Base-by-base conservation (phyloP, 1,284 basidiomycete genomes). In the Rhizopogon parksii region DNA sequence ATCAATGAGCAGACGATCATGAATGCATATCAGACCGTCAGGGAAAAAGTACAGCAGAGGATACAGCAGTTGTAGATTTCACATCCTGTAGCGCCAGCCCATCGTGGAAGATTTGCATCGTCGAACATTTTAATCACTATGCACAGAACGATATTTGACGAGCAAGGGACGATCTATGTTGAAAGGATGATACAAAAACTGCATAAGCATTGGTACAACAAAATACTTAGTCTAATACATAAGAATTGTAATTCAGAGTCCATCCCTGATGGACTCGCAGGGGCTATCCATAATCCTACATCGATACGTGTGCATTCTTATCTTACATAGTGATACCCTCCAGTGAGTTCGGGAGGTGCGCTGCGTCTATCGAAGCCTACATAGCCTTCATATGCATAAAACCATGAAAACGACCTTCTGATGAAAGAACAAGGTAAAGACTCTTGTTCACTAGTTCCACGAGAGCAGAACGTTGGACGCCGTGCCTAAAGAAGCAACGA, bases 1-100 rank as follows among this genome's bases (percentile, higher is more conserved):
- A 96, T 99, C 78, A 99, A 98, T 77, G 96, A 99, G 71, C 94
- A 98, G 72, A 95, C 92, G 4, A 77, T 96, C 56, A 78, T 95
- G 79, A 93, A 77, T 64, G 92, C 92, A 35, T 92, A 94, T 71
- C 89, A 92, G 67, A 92, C 88, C 2, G 83, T 96, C 60, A 89
- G 87, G 69, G 91, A 94, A 66, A 77, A 79, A 68, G 77, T 88
- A 62, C 77, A 81, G 57, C 81, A 84, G 66, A 72, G 76, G 60
- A 80, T 82, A 55, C 75, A 79, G 12, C 78, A 81, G 55, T 67
- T 81, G 54, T 76, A 68, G 62, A 56, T 27, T 24, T 11, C 27
- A 12, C 17, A 3, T 17, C 19, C 46, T 36, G 39, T 51, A 39
- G 30, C 17, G 8, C 7, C 4, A 48, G 34, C 42, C 40, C 24